Conservation (phyloP, 208 protist species). For the Crithidia acanthocephali region DNA sequence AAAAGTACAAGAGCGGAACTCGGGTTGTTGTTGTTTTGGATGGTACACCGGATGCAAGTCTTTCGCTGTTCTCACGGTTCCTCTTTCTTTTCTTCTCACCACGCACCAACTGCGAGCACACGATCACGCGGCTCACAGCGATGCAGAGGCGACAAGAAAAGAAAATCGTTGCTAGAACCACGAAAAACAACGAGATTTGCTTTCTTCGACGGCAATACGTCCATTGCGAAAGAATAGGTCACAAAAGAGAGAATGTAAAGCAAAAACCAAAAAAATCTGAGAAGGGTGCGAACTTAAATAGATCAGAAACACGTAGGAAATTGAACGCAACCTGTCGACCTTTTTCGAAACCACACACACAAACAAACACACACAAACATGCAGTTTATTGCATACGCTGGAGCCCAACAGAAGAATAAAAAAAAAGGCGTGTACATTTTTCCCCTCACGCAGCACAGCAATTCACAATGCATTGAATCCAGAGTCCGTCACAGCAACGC, state of each 20-base stretch:
- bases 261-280: constrained; percentile 1
- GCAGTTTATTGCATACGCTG: too few relatives aligned
- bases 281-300: neutral
- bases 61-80: neutral
- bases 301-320: neutral
- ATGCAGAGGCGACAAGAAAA: neutral
- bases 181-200: neutral
- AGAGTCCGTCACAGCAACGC: too few relatives aligned
- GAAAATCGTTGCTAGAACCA: neutral
- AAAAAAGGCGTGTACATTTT: neutral
- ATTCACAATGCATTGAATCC: neutral
- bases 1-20: neutral
- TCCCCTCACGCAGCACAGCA: neutral
- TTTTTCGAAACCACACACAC: neutral
- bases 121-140: neutral
- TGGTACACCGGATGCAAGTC: constrained; percentile 7
- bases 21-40: neutral
- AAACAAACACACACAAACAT: neutral
- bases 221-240: constrained; percentile 7
- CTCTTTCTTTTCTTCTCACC: neutral
- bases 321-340: neutral
- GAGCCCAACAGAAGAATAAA: neutral
- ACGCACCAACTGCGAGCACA: too few relatives aligned
- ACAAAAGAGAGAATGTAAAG: constrained; percentile 5
- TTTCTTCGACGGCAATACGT: constrained; percentile 3